phyloP scores from a whole-genome alignment of 768 basidiomycete genomes.

The Tulasnella sp. region DNA sequence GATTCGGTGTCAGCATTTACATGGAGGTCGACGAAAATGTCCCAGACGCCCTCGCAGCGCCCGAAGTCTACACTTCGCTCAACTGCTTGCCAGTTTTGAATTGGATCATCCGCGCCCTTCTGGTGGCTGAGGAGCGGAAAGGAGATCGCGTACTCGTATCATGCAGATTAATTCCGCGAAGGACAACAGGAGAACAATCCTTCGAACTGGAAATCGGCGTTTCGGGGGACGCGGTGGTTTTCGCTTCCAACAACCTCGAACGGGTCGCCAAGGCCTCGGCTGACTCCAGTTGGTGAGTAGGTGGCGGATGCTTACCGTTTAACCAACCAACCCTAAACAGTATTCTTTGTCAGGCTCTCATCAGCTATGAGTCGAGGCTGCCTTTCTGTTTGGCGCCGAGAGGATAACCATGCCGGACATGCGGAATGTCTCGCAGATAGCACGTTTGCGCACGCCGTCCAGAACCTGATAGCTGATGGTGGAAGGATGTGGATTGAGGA shows the following conservation, averaged over 20 bases:
- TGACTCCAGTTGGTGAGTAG: not conserved
- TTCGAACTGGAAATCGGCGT: not conserved
- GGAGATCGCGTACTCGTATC: not conserved
- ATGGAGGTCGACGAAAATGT: not conserved
- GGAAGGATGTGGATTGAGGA: not conserved
- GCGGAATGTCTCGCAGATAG: not conserved
- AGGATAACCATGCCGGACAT: not conserved
- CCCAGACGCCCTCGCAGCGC: not conserved
- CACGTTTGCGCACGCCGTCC: not conserved
- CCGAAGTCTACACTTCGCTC: not conserved
- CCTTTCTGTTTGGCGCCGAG: not conserved
- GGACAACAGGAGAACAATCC: not conserved
- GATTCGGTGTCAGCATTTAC: not conserved
- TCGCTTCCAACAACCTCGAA: not conserved
- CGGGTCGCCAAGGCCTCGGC: not conserved
- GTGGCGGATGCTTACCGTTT: not conserved
- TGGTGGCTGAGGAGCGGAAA: not conserved
- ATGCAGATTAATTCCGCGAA: not conserved
- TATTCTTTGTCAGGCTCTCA: not conserved
- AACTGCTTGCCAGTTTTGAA: not conserved
- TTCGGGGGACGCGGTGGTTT: not conserved
- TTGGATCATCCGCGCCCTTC: not conserved
- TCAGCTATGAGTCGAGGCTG: not conserved
- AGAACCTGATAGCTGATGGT: not conserved
- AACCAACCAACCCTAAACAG: not conserved